Evolutionary conservation across 768 basidiomycete species (phyloP).

Genomic region (Mrakia frigida): DNA sequence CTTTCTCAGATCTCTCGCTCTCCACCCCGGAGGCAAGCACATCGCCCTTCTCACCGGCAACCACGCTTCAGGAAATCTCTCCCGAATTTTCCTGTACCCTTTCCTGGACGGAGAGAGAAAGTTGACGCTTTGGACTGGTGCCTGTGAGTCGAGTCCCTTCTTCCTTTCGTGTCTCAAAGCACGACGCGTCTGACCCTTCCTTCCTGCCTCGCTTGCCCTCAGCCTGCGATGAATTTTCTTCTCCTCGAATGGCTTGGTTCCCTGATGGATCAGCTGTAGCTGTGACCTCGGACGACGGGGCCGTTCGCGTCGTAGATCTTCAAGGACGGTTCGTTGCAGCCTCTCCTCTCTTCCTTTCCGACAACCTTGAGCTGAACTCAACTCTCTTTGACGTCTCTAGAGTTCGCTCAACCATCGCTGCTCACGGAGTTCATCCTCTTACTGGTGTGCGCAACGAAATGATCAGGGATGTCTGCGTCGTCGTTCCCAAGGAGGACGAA

Average conservation of each 20-base stretch:
- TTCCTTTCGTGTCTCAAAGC: too few relatives aligned
- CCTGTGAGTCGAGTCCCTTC: not conserved
- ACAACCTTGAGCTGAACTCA: not conserved
- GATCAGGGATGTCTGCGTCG: conserved; percentile 23
- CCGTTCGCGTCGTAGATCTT: conserved; percentile 37
- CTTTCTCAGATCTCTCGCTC: conserved; percentile 25
- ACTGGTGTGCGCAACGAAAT: conserved; percentile 24
- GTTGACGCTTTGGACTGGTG: conserved; percentile 25
- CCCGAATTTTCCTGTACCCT: conserved; percentile 39
- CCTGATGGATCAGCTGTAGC: conserved; percentile 35
- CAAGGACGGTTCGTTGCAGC: conserved; percentile 17
- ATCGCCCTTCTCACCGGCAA: conserved; percentile 26
- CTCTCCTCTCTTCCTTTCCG: not conserved
- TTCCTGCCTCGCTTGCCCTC: conserved; percentile 5
- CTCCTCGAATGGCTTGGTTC: conserved; percentile 38
- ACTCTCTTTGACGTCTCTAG: not conserved
- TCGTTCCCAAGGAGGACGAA: not conserved
- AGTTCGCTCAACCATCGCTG: conserved; percentile 14
- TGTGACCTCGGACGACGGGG: conserved; percentile 41
- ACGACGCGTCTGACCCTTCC: not conserved
- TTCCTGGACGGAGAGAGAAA: conserved; percentile 34
- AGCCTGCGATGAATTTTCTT: conserved; percentile 36
- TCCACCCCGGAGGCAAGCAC: conserved; percentile 23
- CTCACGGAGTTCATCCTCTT: conserved; percentile 25
- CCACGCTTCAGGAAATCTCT: conserved; percentile 14